Conservation (phyloP, 2,329 filamentous ascomycete species). For the Phyllosticta citrichinensis region DNA sequence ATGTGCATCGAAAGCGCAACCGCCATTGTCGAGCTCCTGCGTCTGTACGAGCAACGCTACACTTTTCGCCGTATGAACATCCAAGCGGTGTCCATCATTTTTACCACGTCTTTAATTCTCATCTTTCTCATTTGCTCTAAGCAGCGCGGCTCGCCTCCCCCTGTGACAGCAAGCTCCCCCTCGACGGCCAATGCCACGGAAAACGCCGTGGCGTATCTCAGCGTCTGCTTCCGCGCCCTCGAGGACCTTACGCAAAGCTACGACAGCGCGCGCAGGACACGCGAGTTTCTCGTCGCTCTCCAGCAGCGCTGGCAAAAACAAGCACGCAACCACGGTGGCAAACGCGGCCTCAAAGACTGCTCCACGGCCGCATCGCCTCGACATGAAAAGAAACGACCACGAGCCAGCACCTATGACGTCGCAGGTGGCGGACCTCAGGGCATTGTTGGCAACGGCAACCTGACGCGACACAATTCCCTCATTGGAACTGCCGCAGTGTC, state of each 20-base stretch:
- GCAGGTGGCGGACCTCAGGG: background rate
- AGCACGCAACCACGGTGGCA: conserved; percentile 1
- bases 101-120: conserved; percentile 11
- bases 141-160: conserved; percentile 3
- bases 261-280: conserved; percentile 6
- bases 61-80: conserved; percentile 12
- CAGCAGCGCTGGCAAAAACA: conserved; percentile 8
- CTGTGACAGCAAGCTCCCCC: background rate
- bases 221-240: conserved; percentile 10
- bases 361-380: background rate
- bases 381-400: conserved; percentile 5
- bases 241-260: conserved; percentile 9
- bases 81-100: conserved; percentile 11
- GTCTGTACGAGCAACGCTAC: conserved; percentile 15
- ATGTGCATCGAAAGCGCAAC: conserved; percentile 35
- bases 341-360: conserved; percentile 2
- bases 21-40: conserved; percentile 27
- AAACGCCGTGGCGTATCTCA: conserved; percentile 6
- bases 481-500: background rate
- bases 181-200: background rate
- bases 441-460: background rate
- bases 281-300: conserved; percentile 9
- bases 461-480: background rate
- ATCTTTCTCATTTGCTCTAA: conserved; percentile 12
- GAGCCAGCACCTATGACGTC: conserved; percentile 6